Evolutionary conservation across 495 filamentous ascomycete species (phyloP).

Genomic region (Parathielavia appendiculata): DNA sequence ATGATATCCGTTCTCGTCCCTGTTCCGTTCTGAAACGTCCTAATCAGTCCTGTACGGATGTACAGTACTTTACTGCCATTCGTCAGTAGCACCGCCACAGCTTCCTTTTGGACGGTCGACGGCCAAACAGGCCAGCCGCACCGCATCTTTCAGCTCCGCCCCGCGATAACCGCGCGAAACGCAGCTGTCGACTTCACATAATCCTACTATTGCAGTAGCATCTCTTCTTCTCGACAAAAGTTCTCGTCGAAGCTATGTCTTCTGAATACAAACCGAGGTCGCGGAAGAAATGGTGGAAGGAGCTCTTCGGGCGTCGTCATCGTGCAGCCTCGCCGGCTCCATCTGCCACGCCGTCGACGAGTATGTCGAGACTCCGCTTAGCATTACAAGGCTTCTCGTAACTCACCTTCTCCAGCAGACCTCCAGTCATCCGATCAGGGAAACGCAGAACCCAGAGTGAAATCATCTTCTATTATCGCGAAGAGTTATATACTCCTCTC

Average conservation of each 20-base stretch:
- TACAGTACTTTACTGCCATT: not conserved
- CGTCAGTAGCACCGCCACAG: not conserved
- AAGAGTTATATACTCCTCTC: not conserved
- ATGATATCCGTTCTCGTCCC: too few relatives aligned
- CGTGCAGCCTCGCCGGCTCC: not conserved
- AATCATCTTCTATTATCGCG: constrained; percentile 3
- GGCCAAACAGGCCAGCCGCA: not conserved
- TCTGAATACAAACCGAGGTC: not conserved
- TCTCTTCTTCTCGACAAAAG: not conserved
- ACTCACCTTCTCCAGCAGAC: constrained; percentile 9
- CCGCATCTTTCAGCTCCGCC: not conserved
- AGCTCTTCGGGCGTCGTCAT: constrained; percentile 1
- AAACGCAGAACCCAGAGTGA: constrained; percentile 13
- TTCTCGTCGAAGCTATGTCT: not conserved
- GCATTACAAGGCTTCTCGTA: constrained; percentile 7
- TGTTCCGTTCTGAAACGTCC: too few relatives aligned
- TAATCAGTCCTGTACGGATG: too few relatives aligned
- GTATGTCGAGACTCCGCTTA: constrained; percentile 11
- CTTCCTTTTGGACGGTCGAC: not conserved
- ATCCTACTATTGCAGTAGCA: not conserved
- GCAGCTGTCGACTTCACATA: not conserved
- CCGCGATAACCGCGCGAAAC: not conserved
- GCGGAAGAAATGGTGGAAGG: constrained; percentile 3
- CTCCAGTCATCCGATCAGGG: constrained; percentile 7
- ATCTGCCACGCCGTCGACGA: constrained; percentile 4